These are phyloP conservation scores for Ceratobasidium sp. DNA, from an alignment of 1,284 basidiomycete genomes.

Conservation along the genomic window DNA sequence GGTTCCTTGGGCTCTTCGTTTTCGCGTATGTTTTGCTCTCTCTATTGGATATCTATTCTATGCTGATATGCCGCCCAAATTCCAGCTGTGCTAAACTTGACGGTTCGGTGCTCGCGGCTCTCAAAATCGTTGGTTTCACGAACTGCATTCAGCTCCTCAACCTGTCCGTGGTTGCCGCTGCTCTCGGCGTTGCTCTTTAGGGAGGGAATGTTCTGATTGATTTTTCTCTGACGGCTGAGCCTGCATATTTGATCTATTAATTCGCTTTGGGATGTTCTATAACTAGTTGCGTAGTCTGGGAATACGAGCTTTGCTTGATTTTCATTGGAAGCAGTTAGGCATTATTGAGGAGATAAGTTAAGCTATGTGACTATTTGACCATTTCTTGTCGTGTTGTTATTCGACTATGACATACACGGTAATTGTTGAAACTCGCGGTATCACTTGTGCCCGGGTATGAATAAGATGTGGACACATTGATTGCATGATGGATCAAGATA, in stretches of 20 bases:
- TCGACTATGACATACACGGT: no score
- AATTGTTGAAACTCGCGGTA: no score
- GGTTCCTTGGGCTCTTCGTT: background rate
- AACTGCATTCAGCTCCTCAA: background rate
- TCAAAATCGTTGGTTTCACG: background rate
- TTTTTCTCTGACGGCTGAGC: background rate
- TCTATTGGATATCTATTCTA: no score
- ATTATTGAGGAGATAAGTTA: no score
- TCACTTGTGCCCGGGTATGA: no score
- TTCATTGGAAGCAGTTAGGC: background rate
- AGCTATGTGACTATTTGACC: no score
- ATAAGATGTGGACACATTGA: no score
- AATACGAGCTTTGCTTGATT: background rate
- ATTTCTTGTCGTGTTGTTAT: no score
- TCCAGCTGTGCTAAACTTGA: conserved; percentile 3
- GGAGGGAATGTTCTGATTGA: background rate
- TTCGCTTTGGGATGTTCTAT: background rate
- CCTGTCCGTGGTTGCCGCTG: background rate
- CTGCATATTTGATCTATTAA: background rate
- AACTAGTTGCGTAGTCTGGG: background rate
- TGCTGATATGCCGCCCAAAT: no score
- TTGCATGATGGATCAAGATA: no score
- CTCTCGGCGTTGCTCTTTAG: background rate
- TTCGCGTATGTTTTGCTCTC: conserved; percentile 22
- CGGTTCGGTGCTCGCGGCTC: background rate